Conservation (phyloP, 2,329 filamentous ascomycete genomes). For the Diaporthe nobilis region DNA sequence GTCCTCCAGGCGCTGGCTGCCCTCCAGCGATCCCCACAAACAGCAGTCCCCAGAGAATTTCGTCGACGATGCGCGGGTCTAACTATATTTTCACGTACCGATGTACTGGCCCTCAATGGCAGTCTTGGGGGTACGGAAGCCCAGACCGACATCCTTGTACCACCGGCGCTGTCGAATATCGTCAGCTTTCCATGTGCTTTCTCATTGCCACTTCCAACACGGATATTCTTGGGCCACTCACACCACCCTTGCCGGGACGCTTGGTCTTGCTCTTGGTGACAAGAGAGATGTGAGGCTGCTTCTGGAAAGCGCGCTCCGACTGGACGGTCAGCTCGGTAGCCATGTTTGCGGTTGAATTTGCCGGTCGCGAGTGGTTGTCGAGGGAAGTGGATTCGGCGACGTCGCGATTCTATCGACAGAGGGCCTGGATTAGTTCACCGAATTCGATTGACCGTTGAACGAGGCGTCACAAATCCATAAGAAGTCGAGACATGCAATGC, state of each 20-base stretch:
- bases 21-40: constrained; percentile 19
- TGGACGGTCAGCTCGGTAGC: constrained; percentile 99
- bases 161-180: constrained; percentile 57
- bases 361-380: constrained; percentile 57
- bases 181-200: constrained; percentile 34
- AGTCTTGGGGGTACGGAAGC: constrained; percentile 98
- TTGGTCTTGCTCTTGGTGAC: constrained; percentile 95
- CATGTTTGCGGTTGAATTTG: constrained; percentile 74
- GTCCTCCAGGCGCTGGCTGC: constrained; percentile 1
- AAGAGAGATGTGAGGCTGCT: constrained; percentile 99
- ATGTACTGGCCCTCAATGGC: constrained; percentile 99
- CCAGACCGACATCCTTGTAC: constrained; percentile 99
- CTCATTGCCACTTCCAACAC: background rate
- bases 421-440: constrained; percentile 48
- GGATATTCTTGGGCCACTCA: constrained; percentile 70
- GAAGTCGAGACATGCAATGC: background rate
- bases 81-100: constrained; percentile 77
- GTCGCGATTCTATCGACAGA: constrained; percentile 46
- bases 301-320: constrained; percentile 99
- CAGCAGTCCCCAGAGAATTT: background rate
- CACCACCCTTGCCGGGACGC: constrained; percentile 91
- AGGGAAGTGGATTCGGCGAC: constrained; percentile 45
- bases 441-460: constrained; percentile 45
- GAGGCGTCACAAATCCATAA: constrained; percentile 39
- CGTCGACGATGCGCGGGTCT: background rate